Evolutionary conservation across 1,284 basidiomycete species (phyloP).

Genomic region (Mycena citricolor): DNA sequence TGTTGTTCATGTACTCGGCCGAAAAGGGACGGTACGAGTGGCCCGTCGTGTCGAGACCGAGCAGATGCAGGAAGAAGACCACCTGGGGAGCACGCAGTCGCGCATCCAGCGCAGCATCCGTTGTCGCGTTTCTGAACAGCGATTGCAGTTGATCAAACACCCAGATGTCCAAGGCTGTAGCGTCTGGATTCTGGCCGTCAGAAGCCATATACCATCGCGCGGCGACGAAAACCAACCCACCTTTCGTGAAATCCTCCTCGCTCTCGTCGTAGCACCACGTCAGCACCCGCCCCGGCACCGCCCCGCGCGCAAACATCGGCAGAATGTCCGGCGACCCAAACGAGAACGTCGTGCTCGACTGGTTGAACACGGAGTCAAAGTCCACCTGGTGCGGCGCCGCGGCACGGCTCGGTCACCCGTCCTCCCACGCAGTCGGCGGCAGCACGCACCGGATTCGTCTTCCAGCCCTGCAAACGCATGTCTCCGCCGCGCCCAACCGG

Average conservation of each 20-base stretch:
- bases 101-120: conserved; percentile 45
- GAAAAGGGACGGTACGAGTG: conserved; percentile 89
- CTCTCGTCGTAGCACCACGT: conserved; percentile 80
- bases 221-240: conserved; percentile 39
- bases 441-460: conserved; percentile 75
- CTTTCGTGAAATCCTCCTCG: conserved; percentile 84
- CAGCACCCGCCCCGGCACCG: conserved; percentile 67
- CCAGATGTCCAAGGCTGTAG: conserved; percentile 79
- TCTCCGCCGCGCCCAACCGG: no score
- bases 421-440: not conserved
- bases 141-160: conserved; percentile 65
- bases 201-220: no score
- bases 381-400: no score
- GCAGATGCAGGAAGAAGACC: conserved; percentile 83
- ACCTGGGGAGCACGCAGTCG: conserved; percentile 57
- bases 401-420: not conserved
- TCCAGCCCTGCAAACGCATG: conserved; percentile 67
- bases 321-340: conserved; percentile 91
- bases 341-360: conserved; percentile 75
- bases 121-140: conserved; percentile 65
- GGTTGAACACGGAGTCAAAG: conserved; percentile 90
- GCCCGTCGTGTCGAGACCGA: conserved; percentile 87
- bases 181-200: no score
- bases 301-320: conserved; percentile 84
- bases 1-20: conserved; percentile 85